Base-by-base conservation (phyloP, 495 filamentous ascomycete species). In the Xylaria castorea region DNA sequence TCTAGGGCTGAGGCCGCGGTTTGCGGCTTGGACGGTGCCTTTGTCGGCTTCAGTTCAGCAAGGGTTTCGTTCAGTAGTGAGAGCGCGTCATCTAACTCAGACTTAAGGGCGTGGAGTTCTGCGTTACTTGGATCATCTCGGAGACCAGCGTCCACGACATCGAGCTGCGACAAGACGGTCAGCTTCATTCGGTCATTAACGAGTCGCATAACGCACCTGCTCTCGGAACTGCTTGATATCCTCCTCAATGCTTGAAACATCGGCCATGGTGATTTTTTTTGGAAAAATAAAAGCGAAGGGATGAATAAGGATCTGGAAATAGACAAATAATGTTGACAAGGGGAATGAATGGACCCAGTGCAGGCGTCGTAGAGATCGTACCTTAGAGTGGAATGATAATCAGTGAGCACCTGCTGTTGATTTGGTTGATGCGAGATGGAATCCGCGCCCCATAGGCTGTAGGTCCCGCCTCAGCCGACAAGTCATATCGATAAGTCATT, bases 51-150 rank as follows among this genome's bases (percentile, higher is more conserved):
- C 79, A 93, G 85, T 84, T 97, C 94, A 86, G 90, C 90, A 85
- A 97, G 91, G 72, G 91, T 87, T 73, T 91, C 90, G 85, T 93
- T 87, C 81, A 92, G 89, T 76, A 94, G 87, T 83, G 87, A 86
- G 81, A 97, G 92, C 86, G 93, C 88, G 87, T 94, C 88, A 87
- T 93, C 89, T 81, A 97, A 89, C 87, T 97, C 93, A 83, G 85
- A 81, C 81, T 91, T 91, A 79, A 97, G 91, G 80, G 86, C 90
- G 73, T 89, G 87, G 77, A 97, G 90, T 83, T 95, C 94, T 76
- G 86, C 84, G 80, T 94, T 97, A 73, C 93, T 90, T 73, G 94
- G 91, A 77, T 97, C 93, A 81, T 92, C 91, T 85, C 92, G 90
- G 70, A 97, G 89, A 63, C 89, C 90, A 38, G 88, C 85, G 79